Evolutionary conservation across 2,329 filamentous ascomycete genomes (phyloP), one percentile per base, ranked within the genome.

Genomic region (Cadophora luteo-olivacea): DNA sequence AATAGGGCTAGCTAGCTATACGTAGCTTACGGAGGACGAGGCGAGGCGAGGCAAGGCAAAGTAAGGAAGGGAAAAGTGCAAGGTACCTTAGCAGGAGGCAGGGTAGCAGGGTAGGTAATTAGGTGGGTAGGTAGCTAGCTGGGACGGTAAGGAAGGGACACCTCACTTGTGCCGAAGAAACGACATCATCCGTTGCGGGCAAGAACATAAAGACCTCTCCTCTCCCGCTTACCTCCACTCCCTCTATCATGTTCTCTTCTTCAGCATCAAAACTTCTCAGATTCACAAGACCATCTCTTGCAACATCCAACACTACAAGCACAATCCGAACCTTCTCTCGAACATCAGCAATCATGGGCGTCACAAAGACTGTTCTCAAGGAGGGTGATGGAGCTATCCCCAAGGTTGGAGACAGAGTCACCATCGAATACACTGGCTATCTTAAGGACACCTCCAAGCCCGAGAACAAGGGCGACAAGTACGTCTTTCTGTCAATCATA

Each of bases 341-440:
- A 49, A 78, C 77, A 64, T 48, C 74, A 70, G 73, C 73, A 72
- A 77, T 49, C 73, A 94, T 94, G 91, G 90, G 86, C 80, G 92
- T 97, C 77, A 86, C 84, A 69, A 97, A 93, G 85, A 86, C 84
- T 61, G 81, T 87, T 72, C 79, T 90, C 75, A 77, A 81, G 45
- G 80, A 86, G 71, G 94, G 95, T 77, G 85, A 86, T 76, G 84
- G 85, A 67, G 79, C 88, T 76, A 83, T 81, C 72, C 92, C 95
- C 68, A 78, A 81, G 73, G 76, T 78, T 19, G 91, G 92, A 73
- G 89, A 97, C 79, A 87, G 82, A 32, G 92, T 98, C 77, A 88
- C 87, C 77, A 97, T 98, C 78, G 89, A 96, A 82, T 98, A 98
- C 86, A 96, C 91, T 52, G 96, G 96, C 76, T 97, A 85, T 82